Evolutionary conservation across 306 rosid species (phyloP).

Genomic region (Dicorynia guianensis): DNA sequence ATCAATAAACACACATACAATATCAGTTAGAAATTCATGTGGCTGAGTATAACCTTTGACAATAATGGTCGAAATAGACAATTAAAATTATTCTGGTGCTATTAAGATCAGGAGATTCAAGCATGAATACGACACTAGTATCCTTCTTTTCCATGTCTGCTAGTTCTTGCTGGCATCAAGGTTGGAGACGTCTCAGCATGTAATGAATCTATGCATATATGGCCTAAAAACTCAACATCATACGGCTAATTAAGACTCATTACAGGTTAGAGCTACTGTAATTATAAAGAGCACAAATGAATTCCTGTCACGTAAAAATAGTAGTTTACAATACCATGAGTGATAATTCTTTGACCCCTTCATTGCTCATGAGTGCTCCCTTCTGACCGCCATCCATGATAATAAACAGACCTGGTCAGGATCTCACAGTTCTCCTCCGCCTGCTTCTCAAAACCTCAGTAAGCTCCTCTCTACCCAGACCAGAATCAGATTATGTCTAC

Average conservation of each 20-base stretch:
- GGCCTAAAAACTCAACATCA: not conserved
- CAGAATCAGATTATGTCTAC: constrained; percentile 44
- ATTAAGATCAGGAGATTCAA: not conserved
- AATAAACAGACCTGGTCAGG: constrained; percentile 32
- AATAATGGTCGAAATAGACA: constrained; percentile 4
- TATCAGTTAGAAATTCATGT: constrained; percentile 3
- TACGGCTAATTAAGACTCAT: not conserved
- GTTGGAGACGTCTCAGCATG: constrained; percentile 1
- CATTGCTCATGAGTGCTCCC: constrained; percentile 61
- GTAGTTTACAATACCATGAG: constrained; percentile 50
- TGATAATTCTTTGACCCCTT: constrained; percentile 47
- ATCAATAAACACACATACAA: not conserved
- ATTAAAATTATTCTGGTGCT: not conserved
- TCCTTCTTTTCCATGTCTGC: not conserved
- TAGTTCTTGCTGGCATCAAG: not conserved
- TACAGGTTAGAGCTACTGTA: constrained; percentile 13
- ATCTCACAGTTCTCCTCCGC: constrained; percentile 32
- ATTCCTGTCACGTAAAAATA: constrained; percentile 23
- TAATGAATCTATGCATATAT: not conserved
- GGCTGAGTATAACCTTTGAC: not conserved
- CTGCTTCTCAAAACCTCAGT: constrained; percentile 35
- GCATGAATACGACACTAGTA: not conserved
- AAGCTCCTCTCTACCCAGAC: constrained; percentile 39
- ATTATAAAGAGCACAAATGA: not conserved
- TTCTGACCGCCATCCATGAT: constrained; percentile 68